Evolutionary conservation across 495 filamentous ascomycete species (phyloP).

Genomic region (Neurospora tetrasperma): DNA sequence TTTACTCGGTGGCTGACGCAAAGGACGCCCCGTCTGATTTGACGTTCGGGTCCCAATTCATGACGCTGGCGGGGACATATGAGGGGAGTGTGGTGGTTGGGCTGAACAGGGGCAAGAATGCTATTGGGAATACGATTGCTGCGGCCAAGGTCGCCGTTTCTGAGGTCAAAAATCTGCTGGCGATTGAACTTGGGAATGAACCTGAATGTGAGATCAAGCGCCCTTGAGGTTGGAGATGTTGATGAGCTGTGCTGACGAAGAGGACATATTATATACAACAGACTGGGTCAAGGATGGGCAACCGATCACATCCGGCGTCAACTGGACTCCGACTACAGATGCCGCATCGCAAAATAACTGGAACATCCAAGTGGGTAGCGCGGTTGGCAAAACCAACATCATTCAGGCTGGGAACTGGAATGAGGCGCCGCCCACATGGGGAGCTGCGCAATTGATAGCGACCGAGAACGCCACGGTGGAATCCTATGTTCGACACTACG

Average conservation of each 20-base stretch:
- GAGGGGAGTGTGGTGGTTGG: conserved; percentile 45
- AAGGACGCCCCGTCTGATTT: conserved; percentile 43
- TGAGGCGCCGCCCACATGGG: conserved; percentile 40
- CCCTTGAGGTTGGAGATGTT: not conserved
- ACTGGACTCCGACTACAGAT: conserved; percentile 45
- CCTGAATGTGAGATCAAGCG: conserved; percentile 40
- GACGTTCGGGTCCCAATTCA: conserved; percentile 47
- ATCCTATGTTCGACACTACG: conserved; percentile 43
- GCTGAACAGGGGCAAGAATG: conserved; percentile 46
- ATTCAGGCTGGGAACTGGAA: conserved; percentile 53
- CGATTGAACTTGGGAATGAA: conserved; percentile 53
- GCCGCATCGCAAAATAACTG: conserved; percentile 45
- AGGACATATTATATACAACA: conserved; percentile 3
- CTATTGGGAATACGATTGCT: conserved; percentile 45
- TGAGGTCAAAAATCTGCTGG: conserved; percentile 40
- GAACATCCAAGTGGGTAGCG: conserved; percentile 41
- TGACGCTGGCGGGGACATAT: conserved; percentile 42
- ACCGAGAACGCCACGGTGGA: conserved; percentile 37
- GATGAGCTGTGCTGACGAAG: conserved; percentile 1
- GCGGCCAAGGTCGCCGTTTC: conserved; percentile 39
- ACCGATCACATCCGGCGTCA: conserved; percentile 39
- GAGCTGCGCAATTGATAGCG: conserved; percentile 38
- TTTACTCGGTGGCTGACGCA: conserved; percentile 44
- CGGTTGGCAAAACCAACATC: conserved; percentile 32
- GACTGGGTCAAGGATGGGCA: conserved; percentile 35